Conservation (phyloP, 805 yeast species). For the Candida xiaguanensis region DNA sequence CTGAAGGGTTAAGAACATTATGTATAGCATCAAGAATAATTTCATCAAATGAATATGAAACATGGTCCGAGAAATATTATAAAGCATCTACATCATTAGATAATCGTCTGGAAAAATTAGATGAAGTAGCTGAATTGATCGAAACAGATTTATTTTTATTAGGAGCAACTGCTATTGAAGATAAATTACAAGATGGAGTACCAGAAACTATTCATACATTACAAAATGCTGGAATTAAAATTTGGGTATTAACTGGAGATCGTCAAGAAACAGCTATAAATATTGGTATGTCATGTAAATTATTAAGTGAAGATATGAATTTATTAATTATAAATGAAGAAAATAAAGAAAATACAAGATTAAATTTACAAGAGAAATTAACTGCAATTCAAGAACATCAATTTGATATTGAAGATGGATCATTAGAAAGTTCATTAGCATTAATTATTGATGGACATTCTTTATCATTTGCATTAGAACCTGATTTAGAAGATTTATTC, state of each 20-base stretch:
- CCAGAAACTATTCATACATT: conserved; percentile 95
- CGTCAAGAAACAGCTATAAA: conserved; percentile 98
- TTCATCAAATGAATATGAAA: conserved; percentile 69
- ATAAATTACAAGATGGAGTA: conserved; percentile 95
- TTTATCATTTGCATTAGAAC: conserved; percentile 77
- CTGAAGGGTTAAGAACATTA: conserved; percentile 90
- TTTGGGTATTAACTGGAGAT: conserved; percentile 98
- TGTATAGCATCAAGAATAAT: conserved; percentile 86
- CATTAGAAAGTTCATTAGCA: conserved; percentile 66
- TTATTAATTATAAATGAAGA: conserved; percentile 86
- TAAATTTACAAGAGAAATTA: conserved; percentile 71
- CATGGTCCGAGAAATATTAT: conserved; percentile 65
- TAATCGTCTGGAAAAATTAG: conserved; percentile 71
- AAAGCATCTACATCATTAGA: conserved; percentile 81
- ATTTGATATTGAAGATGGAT: conserved; percentile 58
- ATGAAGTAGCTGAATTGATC: conserved; percentile 83
- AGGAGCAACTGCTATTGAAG: conserved; percentile 99
- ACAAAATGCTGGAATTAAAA: conserved; percentile 94
- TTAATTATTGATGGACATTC: conserved; percentile 93
- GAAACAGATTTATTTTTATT: conserved; percentile 75
- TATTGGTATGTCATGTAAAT: conserved; percentile 96
- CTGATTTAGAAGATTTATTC: conserved; percentile 72
- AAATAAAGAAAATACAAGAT: conserved; percentile 67
- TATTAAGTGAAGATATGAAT: conserved; percentile 94
- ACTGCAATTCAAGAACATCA: conserved; percentile 69